Base-by-base conservation (phyloP, 352 stramenopile genomes). In the Globisporangium middletonii region DNA sequence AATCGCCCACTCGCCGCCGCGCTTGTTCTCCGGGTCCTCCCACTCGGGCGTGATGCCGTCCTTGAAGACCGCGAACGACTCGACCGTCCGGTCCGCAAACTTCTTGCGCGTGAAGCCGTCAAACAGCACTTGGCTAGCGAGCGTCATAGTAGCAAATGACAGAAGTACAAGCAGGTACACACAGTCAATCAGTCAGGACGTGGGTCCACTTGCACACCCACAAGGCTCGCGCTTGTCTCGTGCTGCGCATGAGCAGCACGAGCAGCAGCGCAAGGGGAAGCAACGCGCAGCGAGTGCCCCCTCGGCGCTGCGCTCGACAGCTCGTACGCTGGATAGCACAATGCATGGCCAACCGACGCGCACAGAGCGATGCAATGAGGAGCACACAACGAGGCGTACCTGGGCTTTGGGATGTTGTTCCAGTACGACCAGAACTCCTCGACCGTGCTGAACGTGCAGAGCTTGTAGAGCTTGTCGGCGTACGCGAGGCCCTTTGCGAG, bases 41-140 rank as follows among this genome's bases (percentile, higher is more conserved):
- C 89, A 97, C 64, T 96, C 78, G 26, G 89, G 89, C 28, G 76
- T 68, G 62, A 97, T 95, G 45, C 89, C 89, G 18, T 94, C 83
- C 59, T 94, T 95, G 72, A 97, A 97, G 35, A 97, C 75, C 19
- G 83, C 91, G 59, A 98, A 98, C 57, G 95, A 95, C 69, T 98
- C 92, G 55, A 99, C 84, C 35, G 87, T 88, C 51, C 92, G 91
- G 57, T 94, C 80, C n/a, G 79, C 73, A 46, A 98, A 88, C 67
- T 95, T 92, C 74, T 97, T 98, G 49, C 81, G 78, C 44, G 73
- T 85, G 56, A 89, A 89, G 38, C 83, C 83, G 55, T 94, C 83
- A 57, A 89, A 89, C 26, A 94, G 68, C 59, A 89, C 81, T 54
- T 92, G 76, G 51, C 81, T 91, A 27, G 7, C 9, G 12, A 19